Evolutionary conservation across 768 basidiomycete genomes (phyloP).

Genomic region (Neoboletus brunneissimus): DNA sequence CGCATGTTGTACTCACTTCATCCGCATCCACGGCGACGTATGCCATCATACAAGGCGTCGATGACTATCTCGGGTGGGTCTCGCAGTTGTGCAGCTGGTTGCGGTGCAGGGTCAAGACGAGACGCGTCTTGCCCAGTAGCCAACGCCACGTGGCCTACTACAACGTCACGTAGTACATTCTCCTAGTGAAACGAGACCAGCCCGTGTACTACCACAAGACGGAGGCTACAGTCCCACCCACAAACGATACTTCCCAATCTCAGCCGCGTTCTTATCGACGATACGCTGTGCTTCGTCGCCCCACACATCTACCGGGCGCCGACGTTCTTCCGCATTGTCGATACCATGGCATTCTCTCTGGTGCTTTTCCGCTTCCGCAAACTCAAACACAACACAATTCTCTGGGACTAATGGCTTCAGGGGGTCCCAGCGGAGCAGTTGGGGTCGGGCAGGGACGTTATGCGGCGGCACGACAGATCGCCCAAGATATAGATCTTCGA

Average conservation of each 20-base stretch:
- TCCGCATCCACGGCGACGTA: conserved; percentile 72
- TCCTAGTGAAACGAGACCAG: not conserved
- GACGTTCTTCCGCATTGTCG: conserved; percentile 8
- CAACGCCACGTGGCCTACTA: conserved; percentile 2
- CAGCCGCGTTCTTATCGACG: conserved; percentile 56
- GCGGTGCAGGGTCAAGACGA: not conserved
- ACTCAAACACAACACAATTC: conserved; percentile 85
- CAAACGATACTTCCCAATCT: conserved; percentile 52
- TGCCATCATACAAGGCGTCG: conserved; percentile 44
- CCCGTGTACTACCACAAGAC: not conserved
- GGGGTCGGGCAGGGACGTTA: conserved; percentile 66
- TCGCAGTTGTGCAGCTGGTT: not conserved
- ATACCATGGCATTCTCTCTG: conserved; percentile 40
- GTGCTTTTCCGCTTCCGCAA: conserved; percentile 70
- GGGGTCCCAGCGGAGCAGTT: conserved; percentile 80
- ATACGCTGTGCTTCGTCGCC: conserved; percentile 57
- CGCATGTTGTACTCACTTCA: conserved; percentile 46
- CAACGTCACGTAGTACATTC: too few species aligned
- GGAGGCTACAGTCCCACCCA: conserved; percentile 42
- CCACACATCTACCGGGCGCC: conserved; percentile 61
- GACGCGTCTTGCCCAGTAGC: not conserved
- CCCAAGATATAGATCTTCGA: conserved; percentile 83
- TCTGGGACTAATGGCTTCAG: conserved; percentile 59
- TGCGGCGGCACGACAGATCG: conserved; percentile 79
- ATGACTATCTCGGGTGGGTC: not conserved